Evolutionary conservation across 2,329 filamentous ascomycete genomes (phyloP).

Genomic region (Aspergillus thermomutatus): DNA sequence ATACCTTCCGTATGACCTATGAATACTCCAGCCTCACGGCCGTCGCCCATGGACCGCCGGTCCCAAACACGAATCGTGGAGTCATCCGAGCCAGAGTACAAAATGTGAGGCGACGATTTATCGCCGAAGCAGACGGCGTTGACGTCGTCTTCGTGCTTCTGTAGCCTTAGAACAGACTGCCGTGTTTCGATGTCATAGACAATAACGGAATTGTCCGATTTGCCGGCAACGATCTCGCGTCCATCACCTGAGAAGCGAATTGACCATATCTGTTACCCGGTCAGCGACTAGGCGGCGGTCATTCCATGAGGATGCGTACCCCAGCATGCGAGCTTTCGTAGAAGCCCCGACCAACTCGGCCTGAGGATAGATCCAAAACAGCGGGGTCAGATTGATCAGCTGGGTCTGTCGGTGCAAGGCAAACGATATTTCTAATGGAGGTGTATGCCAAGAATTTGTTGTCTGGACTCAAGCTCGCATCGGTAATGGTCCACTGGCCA

Average conservation of each 20-base stretch:
- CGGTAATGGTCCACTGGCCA: slow-evolving; percentile 93
- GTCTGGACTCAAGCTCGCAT: slow-evolving; percentile 85
- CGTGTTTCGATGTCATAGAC: slow-evolving; percentile 89
- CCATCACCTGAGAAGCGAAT: slow-evolving; percentile 91
- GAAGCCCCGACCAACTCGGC: slow-evolving; percentile 34
- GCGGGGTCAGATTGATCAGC: slow-evolving; percentile 76
- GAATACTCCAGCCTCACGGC: slow-evolving; percentile 62
- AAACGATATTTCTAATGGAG: slow-evolving; percentile 80
- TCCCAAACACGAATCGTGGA: slow-evolving; percentile 96
- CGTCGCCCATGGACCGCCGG: slow-evolving; percentile 64
- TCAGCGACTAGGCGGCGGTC: slow-evolving; percentile 10
- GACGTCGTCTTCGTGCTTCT: slow-evolving; percentile 81
- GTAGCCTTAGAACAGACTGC: slow-evolving; percentile 68
- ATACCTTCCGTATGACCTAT: slow-evolving; percentile 63
- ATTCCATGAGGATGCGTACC: slow-evolving; percentile 29
- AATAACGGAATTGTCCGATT: slow-evolving; percentile 72
- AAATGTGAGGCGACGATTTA: slow-evolving; percentile 79
- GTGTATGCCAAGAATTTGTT: slow-evolving; percentile 91
- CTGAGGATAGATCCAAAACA: slow-evolving; percentile 64
- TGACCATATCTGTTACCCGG: slow-evolving; percentile 67
- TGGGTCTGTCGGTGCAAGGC: slow-evolving; percentile 82
- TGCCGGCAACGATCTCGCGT: slow-evolving; percentile 84
- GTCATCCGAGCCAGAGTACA: slow-evolving; percentile 95
- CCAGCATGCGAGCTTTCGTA: slow-evolving; percentile 41
- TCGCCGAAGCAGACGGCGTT: slow-evolving; percentile 97